Base-by-base conservation (phyloP, 1,284 basidiomycete genomes). In the Cutaneotrichosporon curvatum region DNA sequence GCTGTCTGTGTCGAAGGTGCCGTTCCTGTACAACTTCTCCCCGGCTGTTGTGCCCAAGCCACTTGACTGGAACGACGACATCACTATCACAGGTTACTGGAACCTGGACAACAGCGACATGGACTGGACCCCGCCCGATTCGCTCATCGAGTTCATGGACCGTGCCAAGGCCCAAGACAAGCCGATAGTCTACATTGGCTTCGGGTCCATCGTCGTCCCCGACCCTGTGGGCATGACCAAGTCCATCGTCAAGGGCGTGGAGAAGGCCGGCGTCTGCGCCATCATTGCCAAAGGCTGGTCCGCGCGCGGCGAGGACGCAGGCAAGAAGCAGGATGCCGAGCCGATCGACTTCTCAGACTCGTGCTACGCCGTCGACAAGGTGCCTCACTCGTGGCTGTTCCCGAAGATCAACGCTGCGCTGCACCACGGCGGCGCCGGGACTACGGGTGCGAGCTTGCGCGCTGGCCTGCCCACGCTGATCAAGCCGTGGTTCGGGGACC, bases 21-120 rank as follows among this genome's bases (percentile, higher is more conserved):
- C 94, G 1, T 97, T 98, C 76, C 73, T 98, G 41, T 98, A 98
- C 73, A 97, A 96, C 69, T 97, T 97, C 67, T 92, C 87, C 62
- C 86, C 90, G 0, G 78, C 80, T 8, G 77, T 84, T 15, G 81
- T 84, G 3, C 81, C 81, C 1, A 81, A 81, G 61, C 83, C 83
- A 7, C 67, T 84, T 30, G 84, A 87, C 61, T 87, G 84, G 84
- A 79, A 79, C 48, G 83, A 85, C 58, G 78, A 80, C 48, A 82
- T 81, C 37, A 50, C 50, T 7, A 65, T 69, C 45, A 65, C 70
- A 0, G 72, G 72, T 3, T 77, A 76, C 61, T 85, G 83, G 83
- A 81, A 79, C 62, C 68, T 84, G 32, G 81, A 83, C 41, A 78
- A 79, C 58, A 77, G 61, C 37, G 80, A 83, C 47, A 70, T 73